Percentiles rank a stretch among this genome's conserved stretches.
phyloP scores from a whole-genome alignment of 306 rosid genomes.

The Prunus dulcis region DNA sequence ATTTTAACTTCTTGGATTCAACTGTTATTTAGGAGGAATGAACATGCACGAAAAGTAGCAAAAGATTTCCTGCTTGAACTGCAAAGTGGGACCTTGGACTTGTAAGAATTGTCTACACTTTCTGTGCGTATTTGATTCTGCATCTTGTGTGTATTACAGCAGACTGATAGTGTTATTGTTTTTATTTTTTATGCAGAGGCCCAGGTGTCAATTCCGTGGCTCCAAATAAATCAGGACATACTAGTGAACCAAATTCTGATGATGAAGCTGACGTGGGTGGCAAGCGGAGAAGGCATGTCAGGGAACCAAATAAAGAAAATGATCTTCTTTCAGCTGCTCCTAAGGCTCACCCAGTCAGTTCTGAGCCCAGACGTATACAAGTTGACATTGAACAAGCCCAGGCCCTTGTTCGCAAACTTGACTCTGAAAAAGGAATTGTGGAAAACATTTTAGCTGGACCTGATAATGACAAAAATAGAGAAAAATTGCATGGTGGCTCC shows the following conservation, averaged over 20 bases:
- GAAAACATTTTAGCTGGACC: conserved; percentile 71
- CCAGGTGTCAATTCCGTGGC: conserved; percentile 70
- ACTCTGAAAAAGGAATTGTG: conserved; percentile 75
- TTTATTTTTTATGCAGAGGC: conserved; percentile 45
- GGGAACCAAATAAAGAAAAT: conserved; percentile 64
- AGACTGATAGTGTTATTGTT: conserved; percentile 7
- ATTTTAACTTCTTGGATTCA: neutral
- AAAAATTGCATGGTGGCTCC: conserved; percentile 69
- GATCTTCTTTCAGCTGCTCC: conserved; percentile 82
- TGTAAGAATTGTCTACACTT: conserved; percentile 48
- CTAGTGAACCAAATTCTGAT: conserved; percentile 84
- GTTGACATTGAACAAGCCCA: conserved; percentile 79
- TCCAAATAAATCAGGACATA: conserved; percentile 66
- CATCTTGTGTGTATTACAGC: neutral
- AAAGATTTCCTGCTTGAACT: conserved; percentile 86
- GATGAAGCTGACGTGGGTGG: conserved; percentile 75
- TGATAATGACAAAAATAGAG: conserved; percentile 68
- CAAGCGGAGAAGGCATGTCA: conserved; percentile 69
- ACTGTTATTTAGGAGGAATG: conserved; percentile 75
- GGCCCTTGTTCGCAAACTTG: conserved; percentile 84
- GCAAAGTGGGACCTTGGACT: conserved; percentile 81
- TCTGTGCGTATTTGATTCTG: neutral
- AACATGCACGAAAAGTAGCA: conserved; percentile 71
- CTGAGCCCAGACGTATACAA: conserved; percentile 79
- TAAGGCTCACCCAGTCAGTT: conserved; percentile 73